A percentile compares a stretch with the other conserved stretches of the same genome.
Evolutionary conservation across 1,284 basidiomycete species (phyloP).

Genomic region (Lentinula novae-zelandiae): DNA sequence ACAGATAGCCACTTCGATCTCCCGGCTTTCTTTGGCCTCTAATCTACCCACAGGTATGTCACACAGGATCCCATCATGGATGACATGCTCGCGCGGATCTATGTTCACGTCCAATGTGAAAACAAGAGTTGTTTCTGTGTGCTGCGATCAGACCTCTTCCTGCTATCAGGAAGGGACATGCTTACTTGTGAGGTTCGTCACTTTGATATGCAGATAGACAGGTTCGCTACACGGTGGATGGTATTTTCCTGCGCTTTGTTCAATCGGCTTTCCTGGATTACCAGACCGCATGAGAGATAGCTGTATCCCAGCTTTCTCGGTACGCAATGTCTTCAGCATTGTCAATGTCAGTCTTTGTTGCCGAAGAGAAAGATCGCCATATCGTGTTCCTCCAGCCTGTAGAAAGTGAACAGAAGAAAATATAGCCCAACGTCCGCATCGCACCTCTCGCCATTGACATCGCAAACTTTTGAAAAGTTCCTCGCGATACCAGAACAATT

Average conservation of each 20-base stretch:
- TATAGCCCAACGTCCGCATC: slow-evolving; percentile 13
- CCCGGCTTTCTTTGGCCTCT: slow-evolving; percentile 45
- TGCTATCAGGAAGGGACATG: slow-evolving; percentile 14
- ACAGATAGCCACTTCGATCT: slow-evolving; percentile 59
- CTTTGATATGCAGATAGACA: slow-evolving; percentile 47
- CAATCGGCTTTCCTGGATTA: slow-evolving; percentile 20
- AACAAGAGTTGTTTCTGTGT: slow-evolving; percentile 43
- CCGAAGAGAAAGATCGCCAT: slow-evolving; percentile 73
- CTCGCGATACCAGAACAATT: slow-evolving; percentile 94
- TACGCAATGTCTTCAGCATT: slow-evolving; percentile 73
- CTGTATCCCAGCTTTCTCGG: slow-evolving; percentile 58
- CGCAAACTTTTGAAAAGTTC: slow-evolving; percentile 67
- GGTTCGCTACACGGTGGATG: slow-evolving; percentile 54
- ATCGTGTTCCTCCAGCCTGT: slow-evolving; percentile 66
- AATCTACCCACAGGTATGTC: slow-evolving; percentile 60
- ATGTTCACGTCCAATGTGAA: slow-evolving; percentile 53
- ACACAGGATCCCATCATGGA: slow-evolving; percentile 64
- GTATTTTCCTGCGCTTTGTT: slow-evolving; percentile 34
- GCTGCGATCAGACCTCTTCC: slow-evolving; percentile 5
- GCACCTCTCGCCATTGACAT: slow-evolving; percentile 82
- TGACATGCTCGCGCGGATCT: slow-evolving; percentile 59
- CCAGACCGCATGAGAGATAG: slow-evolving; percentile 45
- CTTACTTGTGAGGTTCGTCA: slow-evolving; percentile 64
- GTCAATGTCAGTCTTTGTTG: slow-evolving; percentile 70
- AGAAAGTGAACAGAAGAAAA: background rate